A percentile compares a stretch with the other conserved stretches of the same genome.
These are phyloP conservation scores for Mycena rosella DNA, from an alignment of 768 basidiomycete genomes.

Conservation along the genomic window DNA sequence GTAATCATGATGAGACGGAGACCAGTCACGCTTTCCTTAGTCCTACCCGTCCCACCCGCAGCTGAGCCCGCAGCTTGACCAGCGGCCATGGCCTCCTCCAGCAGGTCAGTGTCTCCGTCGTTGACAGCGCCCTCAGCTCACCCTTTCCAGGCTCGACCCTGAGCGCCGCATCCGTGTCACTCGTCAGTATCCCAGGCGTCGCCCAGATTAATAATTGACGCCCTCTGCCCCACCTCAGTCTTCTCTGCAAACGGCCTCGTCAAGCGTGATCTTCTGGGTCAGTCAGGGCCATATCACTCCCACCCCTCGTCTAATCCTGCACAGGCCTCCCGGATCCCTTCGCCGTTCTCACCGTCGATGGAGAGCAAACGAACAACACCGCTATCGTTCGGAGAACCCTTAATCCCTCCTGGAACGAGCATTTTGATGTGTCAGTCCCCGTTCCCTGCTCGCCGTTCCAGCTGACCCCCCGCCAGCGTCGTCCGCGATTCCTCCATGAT, in stretches of 20 bases:
- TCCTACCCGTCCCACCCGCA: too few species aligned
- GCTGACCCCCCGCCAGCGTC: slow-evolving; percentile 51
- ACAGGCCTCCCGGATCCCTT: slow-evolving; percentile 83
- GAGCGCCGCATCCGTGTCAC: slow-evolving; percentile 64
- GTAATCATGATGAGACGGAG: too few species aligned
- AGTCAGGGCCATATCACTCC: background rate
- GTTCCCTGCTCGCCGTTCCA: slow-evolving; percentile 20
- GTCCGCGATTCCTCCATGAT: slow-evolving; percentile 83
- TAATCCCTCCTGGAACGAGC: slow-evolving; percentile 86
- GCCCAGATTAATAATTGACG: slow-evolving; percentile 19
- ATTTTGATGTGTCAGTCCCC: slow-evolving; percentile 82
- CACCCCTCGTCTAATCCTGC: background rate
- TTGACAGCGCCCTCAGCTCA: slow-evolving; percentile 26
- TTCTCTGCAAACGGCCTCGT: slow-evolving; percentile 80
- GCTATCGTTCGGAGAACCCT: slow-evolving; percentile 75
- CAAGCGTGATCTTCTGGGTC: slow-evolving; percentile 81
- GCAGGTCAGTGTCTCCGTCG: slow-evolving; percentile 47
- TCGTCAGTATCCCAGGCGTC: slow-evolving; percentile 49
- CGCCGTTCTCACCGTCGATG: slow-evolving; percentile 89
- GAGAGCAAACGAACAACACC: slow-evolving; percentile 85
- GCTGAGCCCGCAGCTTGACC: too few species aligned
- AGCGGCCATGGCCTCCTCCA: slow-evolving; percentile 44
- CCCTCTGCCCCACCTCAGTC: slow-evolving; percentile 65
- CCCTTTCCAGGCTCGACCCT: slow-evolving; percentile 57
- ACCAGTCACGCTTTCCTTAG: too few species aligned